Evolutionary conservation across 1,284 basidiomycete genomes (phyloP).

Genomic region (Prillingera fragicola): DNA sequence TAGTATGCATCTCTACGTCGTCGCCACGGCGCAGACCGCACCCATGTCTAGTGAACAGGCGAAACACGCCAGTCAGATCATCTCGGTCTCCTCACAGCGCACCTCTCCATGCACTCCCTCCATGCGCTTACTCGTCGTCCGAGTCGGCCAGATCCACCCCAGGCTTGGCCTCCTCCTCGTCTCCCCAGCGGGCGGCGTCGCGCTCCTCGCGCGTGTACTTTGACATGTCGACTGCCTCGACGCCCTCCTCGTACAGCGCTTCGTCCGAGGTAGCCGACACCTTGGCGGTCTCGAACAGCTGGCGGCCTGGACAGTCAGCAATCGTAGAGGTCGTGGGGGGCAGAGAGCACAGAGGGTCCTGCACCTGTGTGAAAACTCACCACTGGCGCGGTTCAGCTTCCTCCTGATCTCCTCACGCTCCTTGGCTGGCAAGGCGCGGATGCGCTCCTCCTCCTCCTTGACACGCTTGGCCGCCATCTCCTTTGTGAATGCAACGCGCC

Average conservation of each 20-base stretch:
- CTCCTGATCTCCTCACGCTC: conserved; percentile 84
- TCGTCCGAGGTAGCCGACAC: conserved; percentile 67
- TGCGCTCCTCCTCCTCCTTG: conserved; percentile 72
- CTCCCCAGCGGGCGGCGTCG: conserved; percentile 59
- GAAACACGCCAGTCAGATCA: no score
- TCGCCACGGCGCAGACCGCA: no score
- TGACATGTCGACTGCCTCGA: conserved; percentile 74
- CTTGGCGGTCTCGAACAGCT: conserved; percentile 77
- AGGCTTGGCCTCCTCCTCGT: conserved; percentile 52
- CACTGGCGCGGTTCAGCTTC: conserved; percentile 60
- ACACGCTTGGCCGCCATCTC: conserved; percentile 59
- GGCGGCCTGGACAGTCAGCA: conserved; percentile 59
- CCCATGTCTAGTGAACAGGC: no score
- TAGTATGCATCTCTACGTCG: no score
- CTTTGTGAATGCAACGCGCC: conserved; percentile 72
- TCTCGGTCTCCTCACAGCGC: no score
- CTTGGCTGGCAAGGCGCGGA: conserved; percentile 69
- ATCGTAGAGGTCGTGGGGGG: background rate
- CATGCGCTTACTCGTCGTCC: conserved; percentile 11
- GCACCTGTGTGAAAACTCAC: conserved; percentile 51
- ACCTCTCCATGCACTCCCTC: no score
- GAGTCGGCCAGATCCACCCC: conserved; percentile 9
- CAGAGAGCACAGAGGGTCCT: background rate
- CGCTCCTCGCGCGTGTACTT: conserved; percentile 69
- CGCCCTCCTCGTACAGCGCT: conserved; percentile 67